Conservation (phyloP, 2,329 filamentous ascomycete species). For the Cladosporium sp. region DNA sequence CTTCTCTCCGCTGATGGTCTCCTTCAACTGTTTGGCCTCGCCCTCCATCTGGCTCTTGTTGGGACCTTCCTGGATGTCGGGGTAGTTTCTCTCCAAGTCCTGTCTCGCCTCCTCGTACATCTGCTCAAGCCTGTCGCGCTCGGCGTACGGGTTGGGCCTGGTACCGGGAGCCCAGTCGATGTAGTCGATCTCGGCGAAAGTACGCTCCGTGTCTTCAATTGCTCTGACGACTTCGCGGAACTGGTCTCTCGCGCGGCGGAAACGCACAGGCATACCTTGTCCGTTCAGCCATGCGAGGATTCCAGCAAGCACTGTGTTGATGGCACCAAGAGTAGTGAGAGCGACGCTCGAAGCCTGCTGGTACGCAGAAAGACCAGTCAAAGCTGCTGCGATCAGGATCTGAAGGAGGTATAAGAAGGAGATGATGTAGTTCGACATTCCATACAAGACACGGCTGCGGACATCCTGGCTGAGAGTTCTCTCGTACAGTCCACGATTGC, state of each 20-base stretch:
- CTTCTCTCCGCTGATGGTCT: slow-evolving; percentile 13
- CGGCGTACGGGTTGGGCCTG: slow-evolving; percentile 11
- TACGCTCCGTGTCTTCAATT: slow-evolving; percentile 15
- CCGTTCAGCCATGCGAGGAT: slow-evolving; percentile 18
- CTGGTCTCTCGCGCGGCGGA: slow-evolving; percentile 14
- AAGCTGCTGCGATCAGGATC: slow-evolving; percentile 16
- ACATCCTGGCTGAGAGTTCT: slow-evolving; percentile 2
- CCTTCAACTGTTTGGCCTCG: slow-evolving; percentile 3
- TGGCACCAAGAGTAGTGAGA: slow-evolving; percentile 15
- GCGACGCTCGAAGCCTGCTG: slow-evolving; percentile 3
- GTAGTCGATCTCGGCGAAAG: slow-evolving; percentile 14
- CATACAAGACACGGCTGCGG: slow-evolving; percentile 12
- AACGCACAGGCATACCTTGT: slow-evolving; percentile 17
- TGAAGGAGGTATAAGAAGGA: slow-evolving; percentile 15
- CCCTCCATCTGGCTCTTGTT: slow-evolving; percentile 11
- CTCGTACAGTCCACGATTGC: slow-evolving; percentile 8
- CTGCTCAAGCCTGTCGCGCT: slow-evolving; percentile 12
- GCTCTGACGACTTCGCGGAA: slow-evolving; percentile 14
- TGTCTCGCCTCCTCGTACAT: slow-evolving; percentile 13
- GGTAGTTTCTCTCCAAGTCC: slow-evolving; percentile 16
- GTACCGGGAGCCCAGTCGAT: slow-evolving; percentile 2
- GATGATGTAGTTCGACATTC: slow-evolving; percentile 14
- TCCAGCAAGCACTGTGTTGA: slow-evolving; percentile 17
- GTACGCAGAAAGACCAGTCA: slow-evolving; percentile 17
- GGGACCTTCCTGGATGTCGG: slow-evolving; percentile 11